Conservation (phyloP, 2,329 filamentous ascomycete genomes). For the Amauroascus verrucosus region DNA sequence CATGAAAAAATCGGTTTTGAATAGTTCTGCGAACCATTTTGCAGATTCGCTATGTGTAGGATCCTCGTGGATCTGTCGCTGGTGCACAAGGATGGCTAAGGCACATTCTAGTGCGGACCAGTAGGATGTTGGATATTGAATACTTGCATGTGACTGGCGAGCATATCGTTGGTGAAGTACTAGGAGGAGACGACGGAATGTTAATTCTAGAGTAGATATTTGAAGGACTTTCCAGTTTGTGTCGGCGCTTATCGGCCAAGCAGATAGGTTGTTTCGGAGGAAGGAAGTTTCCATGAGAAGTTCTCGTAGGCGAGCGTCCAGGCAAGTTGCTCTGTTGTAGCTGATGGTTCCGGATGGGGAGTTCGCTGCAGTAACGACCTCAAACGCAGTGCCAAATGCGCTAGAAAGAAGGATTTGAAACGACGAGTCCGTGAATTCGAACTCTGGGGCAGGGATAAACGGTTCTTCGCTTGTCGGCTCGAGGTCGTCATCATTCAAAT, state of each 20-base stretch:
- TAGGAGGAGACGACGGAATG: conserved; percentile 23
- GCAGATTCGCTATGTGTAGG: conserved; percentile 8
- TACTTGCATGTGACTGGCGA: conserved; percentile 17
- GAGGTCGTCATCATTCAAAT: conserved; percentile 36
- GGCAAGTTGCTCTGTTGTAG: conserved; percentile 15
- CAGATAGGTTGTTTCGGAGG: background rate
- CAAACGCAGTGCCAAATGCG: conserved; percentile 18
- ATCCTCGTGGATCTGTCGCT: conserved; percentile 21
- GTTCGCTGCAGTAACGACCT: conserved; percentile 16
- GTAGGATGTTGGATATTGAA: conserved; percentile 23
- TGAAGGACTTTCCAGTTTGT: conserved; percentile 14
- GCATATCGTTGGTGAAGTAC: conserved; percentile 23
- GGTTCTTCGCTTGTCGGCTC: conserved; percentile 16
- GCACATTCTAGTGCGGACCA: conserved; percentile 26
- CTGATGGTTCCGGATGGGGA: conserved; percentile 12
- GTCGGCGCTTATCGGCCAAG: background rate
- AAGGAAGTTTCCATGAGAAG: conserved; percentile 12
- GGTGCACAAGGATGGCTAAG: conserved; percentile 24
- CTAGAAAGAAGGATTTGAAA: conserved; percentile 26
- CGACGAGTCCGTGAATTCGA: conserved; percentile 27
- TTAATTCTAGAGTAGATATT: conserved; percentile 21
- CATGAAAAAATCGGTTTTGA: conserved; percentile 19
- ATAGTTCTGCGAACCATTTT: conserved; percentile 17
- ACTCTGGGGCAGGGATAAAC: background rate
- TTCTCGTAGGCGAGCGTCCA: conserved; percentile 14